Evolutionary conservation across 805 yeast genomes (phyloP), one percentile per base, ranked within the genome.

Genomic region (Tetrapisispora phaffii): DNA sequence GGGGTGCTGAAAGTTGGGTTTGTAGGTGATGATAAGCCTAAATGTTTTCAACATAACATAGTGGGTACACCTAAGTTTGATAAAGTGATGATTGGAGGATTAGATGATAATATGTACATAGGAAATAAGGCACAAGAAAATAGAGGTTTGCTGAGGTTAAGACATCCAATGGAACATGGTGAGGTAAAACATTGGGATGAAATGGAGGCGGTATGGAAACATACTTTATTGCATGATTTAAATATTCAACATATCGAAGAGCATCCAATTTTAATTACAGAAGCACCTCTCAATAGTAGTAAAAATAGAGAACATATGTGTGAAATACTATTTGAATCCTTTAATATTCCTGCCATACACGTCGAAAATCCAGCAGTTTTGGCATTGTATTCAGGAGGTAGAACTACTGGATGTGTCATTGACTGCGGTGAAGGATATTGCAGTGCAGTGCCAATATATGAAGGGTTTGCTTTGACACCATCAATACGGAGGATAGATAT

Each of bases 401-500:
- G 86, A 52, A 89, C 97, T 7, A 88, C 95, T 0, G 97, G 97
- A 1, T 75, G 86, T 33, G 95, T 86, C 2, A 58, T 90, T 12
- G 96, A 89, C 58, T 76, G 82, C n/a, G 97, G 97, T 5, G 97
- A 89, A 62, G 97, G 97, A 4, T 95, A 87, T 22, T 76, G 85
- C 34, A 89, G 85, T 56, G 73, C 84, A 8, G 95, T 87, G 2
- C 96, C 97, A 0, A 86, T 90, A 0, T 90, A 78, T 63, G 88
- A 87, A 48, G 97, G 97, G 5, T 89, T 86, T 61, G 72, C 89
- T 12, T 60, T 89, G 15, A 80, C 89, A 0, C 71, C 80, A 2
- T 79, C 89, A 2, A 77, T 85, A 21, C 75, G 76, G 60, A 65
- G 96, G 44, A 70, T 83, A 49, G 93, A 88, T 58, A 60, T 87